These are phyloP conservation scores for Taphrina communis DNA, from an alignment of 1,139 yeast species.

Conservation along the genomic window DNA sequence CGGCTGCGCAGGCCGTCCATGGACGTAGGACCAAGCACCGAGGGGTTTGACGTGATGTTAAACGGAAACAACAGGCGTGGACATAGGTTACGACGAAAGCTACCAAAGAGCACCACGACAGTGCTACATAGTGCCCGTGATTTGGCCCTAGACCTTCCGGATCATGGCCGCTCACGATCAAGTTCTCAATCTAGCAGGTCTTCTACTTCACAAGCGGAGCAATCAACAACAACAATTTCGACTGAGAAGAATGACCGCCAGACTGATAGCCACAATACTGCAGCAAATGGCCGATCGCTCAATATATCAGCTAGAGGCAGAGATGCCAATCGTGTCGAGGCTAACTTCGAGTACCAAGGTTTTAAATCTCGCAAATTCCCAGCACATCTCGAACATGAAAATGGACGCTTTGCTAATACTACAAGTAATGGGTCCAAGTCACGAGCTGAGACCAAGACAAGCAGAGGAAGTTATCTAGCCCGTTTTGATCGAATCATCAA, in stretches of 20 bases:
- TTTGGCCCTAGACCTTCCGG: no score
- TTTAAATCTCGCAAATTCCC: background rate
- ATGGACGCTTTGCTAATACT: constrained; percentile 8
- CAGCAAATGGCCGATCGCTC: background rate
- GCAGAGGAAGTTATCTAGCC: constrained; percentile 11
- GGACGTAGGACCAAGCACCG: no score
- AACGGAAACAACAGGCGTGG: no score
- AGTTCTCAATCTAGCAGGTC: background rate
- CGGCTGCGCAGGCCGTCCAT: no score
- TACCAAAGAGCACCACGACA: no score
- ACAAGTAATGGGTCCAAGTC: no score
- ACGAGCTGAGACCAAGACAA: background rate
- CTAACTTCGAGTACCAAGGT: background rate
- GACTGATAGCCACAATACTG: background rate
- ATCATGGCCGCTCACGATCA: background rate
- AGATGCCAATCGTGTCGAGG: background rate
- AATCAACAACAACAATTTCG: background rate
- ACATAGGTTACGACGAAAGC: no score
- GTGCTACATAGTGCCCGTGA: no score
- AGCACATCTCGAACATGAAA: constrained; percentile 28
- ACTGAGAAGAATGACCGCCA: background rate
- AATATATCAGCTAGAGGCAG: background rate
- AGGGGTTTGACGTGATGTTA: no score
- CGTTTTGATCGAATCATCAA: constrained; percentile 23
- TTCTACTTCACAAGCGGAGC: background rate